A percentile compares a stretch with the other conserved stretches of the same genome.
Evolutionary conservation across 768 basidiomycete genomes (phyloP).

Genomic region (Phanerochaete sordida): DNA sequence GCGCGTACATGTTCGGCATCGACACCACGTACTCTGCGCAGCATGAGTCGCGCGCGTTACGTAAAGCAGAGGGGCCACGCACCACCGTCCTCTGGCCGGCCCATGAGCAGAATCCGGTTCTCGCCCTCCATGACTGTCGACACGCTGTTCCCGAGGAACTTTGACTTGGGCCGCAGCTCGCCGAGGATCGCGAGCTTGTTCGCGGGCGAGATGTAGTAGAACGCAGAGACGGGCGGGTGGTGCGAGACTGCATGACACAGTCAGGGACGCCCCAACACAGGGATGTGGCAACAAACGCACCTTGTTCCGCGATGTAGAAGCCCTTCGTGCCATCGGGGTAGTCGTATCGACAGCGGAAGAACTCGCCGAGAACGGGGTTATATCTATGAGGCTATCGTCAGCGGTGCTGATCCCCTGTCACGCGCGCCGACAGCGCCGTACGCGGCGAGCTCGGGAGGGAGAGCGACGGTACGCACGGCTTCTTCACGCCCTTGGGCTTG

Average conservation of each 20-base stretch:
- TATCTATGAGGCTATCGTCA: slow-evolving; percentile 50
- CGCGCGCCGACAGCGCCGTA: background rate
- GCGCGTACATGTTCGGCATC: slow-evolving; percentile 98
- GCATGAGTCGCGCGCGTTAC: background rate
- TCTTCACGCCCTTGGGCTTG: slow-evolving; percentile 99
- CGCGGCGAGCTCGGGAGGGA: background rate
- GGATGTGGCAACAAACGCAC: slow-evolving; percentile 30
- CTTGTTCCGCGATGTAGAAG: slow-evolving; percentile 97
- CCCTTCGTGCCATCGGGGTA: slow-evolving; percentile 91
- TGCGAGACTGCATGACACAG: slow-evolving; percentile 74
- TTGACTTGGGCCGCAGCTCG: slow-evolving; percentile 92
- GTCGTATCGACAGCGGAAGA: slow-evolving; percentile 94
- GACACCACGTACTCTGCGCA: slow-evolving; percentile 76
- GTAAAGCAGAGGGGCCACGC: slow-evolving; percentile 25
- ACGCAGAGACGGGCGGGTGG: slow-evolving; percentile 93
- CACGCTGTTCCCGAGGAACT: slow-evolving; percentile 95
- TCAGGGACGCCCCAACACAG: background rate
- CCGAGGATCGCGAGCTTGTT: slow-evolving; percentile 87
- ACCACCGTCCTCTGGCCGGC: slow-evolving; percentile 85
- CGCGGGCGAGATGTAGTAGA: slow-evolving; percentile 90
- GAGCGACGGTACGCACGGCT: slow-evolving; percentile 66
- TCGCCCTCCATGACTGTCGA: slow-evolving; percentile 97
- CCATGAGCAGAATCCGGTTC: slow-evolving; percentile 81
- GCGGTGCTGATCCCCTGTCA: background rate
- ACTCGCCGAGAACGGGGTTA: slow-evolving; percentile 96